Percentiles rank a stretch among this genome's conserved stretches.
phyloP scores from a whole-genome alignment of 2,329 filamentous ascomycete genomes.

The Sclerotinia borealis region DNA sequence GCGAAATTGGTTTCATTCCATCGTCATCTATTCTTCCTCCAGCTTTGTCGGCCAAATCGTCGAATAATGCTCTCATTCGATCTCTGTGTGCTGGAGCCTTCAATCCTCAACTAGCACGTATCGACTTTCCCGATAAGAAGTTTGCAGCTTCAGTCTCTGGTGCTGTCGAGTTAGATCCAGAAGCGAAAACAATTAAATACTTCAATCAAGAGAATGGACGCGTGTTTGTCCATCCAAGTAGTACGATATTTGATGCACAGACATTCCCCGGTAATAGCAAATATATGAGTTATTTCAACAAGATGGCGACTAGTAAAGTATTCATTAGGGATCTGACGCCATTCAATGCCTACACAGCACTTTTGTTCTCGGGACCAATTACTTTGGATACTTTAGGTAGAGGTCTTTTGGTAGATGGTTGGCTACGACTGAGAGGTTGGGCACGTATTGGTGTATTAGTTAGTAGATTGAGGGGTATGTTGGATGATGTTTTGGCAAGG shows the following conservation, averaged over 20 bases:
- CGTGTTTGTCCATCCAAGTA: slow-evolving; percentile 89
- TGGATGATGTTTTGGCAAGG: slow-evolving; percentile 75
- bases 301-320: slow-evolving; percentile 87
- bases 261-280: slow-evolving; percentile 66
- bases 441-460: slow-evolving; percentile 89
- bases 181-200: slow-evolving; percentile 87
- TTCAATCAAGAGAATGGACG: slow-evolving; percentile 80
- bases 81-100: slow-evolving; percentile 43
- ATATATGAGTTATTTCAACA: slow-evolving; percentile 85
- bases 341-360: slow-evolving; percentile 81
- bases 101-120: slow-evolving; percentile 79
- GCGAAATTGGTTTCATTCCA: slow-evolving; percentile 75
- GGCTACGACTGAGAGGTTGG: slow-evolving; percentile 84
- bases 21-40: slow-evolving; percentile 25
- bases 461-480: slow-evolving; percentile 72
- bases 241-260: slow-evolving; percentile 78
- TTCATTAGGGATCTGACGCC: slow-evolving; percentile 90
- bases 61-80: slow-evolving; percentile 34
- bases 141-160: slow-evolving; percentile 83
- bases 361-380: slow-evolving; percentile 83
- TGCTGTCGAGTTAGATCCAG: slow-evolving; percentile 86
- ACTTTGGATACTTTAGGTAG: slow-evolving; percentile 80
- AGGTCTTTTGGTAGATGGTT: slow-evolving; percentile 85
- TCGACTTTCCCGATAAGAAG: slow-evolving; percentile 93
- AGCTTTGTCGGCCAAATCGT: slow-evolving; percentile 43